Percentiles rank a stretch among this genome's conserved stretches.
phyloP scores from a whole-genome alignment of 1,284 basidiomycete genomes.

The Polyporus tsugae region DNA sequence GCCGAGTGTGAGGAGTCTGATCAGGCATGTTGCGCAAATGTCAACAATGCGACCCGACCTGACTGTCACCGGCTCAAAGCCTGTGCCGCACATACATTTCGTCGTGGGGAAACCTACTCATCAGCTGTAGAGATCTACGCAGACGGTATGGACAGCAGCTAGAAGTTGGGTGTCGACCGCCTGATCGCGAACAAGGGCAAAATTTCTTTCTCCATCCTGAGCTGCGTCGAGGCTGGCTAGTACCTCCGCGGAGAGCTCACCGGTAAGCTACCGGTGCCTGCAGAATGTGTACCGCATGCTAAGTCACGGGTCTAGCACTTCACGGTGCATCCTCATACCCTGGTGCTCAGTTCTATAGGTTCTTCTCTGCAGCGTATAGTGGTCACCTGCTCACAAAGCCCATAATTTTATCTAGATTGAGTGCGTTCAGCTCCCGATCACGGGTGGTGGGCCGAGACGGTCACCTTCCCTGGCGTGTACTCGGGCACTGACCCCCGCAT shows the following conservation, averaged over 20 bases:
- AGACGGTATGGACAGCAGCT: conserved; percentile 49
- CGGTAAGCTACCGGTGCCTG: conserved; percentile 41
- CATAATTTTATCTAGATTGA: conserved; percentile 49
- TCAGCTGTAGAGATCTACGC: conserved; percentile 44
- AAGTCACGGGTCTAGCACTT: conserved; percentile 42
- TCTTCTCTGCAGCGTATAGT: neutral
- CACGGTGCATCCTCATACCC: conserved; percentile 54
- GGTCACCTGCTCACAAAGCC: neutral
- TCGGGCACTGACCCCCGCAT: conserved; percentile 53
- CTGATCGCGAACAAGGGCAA: conserved; percentile 62
- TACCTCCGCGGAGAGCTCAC: conserved; percentile 64
- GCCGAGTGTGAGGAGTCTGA: conserved; percentile 1
- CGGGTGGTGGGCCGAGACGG: conserved; percentile 59
- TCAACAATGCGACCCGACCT: conserved; percentile 54
- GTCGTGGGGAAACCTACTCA: neutral
- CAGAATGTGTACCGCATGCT: neutral
- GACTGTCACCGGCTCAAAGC: conserved; percentile 64
- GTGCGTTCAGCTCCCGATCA: conserved; percentile 59
- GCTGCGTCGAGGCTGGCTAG: conserved; percentile 56
- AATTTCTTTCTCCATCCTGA: conserved; percentile 59
- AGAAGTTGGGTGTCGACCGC: conserved; percentile 56
- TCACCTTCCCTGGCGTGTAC: conserved; percentile 61
- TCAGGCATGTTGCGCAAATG: conserved; percentile 47
- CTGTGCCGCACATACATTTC: conserved; percentile 13
- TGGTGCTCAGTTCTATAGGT: conserved; percentile 58